Evolutionary conservation across 2,329 filamentous ascomycete genomes (phyloP).

Genomic region (Akanthomyces lecanii): DNA sequence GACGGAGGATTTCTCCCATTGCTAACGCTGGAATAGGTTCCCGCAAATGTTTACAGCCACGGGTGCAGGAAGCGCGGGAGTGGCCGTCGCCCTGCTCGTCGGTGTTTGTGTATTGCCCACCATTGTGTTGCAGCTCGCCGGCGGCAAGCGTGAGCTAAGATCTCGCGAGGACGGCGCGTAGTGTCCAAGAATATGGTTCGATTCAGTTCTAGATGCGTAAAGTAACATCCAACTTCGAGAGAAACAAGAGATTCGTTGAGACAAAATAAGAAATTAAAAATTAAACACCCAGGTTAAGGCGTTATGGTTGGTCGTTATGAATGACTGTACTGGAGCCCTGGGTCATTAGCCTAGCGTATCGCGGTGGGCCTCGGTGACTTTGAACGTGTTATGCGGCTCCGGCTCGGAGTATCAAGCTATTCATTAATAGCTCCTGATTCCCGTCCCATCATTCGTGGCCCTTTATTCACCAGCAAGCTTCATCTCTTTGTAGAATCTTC

Average conservation of each 20-base stretch:
- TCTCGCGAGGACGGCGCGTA: neutral
- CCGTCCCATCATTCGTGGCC: too few species aligned
- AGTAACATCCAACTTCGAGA: too few species aligned
- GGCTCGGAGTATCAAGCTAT: too few species aligned
- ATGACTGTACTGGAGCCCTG: neutral
- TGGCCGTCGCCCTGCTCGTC: constrained; percentile 1
- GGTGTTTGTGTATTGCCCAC: neutral
- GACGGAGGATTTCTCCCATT: neutral
- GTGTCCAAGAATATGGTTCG: neutral
- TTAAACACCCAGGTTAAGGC: neutral
- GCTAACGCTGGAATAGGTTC: neutral
- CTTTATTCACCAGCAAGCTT: too few species aligned
- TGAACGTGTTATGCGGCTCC: too few species aligned
- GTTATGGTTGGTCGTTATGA: neutral
- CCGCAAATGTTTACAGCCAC: constrained; percentile 7
- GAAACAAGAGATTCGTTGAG: too few species aligned
- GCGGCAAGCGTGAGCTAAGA: neutral
- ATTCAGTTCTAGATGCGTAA: too few species aligned
- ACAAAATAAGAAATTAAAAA: too few species aligned
- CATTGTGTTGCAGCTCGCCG: neutral
- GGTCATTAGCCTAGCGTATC: too few species aligned
- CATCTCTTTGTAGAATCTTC: neutral
- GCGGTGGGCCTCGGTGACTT: too few species aligned
- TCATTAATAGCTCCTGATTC: too few species aligned
- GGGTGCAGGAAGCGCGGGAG: constrained; percentile 2